Evolutionary conservation across 2,329 filamentous ascomycete species (phyloP).

Genomic region (Fusarium oxysporum): DNA sequence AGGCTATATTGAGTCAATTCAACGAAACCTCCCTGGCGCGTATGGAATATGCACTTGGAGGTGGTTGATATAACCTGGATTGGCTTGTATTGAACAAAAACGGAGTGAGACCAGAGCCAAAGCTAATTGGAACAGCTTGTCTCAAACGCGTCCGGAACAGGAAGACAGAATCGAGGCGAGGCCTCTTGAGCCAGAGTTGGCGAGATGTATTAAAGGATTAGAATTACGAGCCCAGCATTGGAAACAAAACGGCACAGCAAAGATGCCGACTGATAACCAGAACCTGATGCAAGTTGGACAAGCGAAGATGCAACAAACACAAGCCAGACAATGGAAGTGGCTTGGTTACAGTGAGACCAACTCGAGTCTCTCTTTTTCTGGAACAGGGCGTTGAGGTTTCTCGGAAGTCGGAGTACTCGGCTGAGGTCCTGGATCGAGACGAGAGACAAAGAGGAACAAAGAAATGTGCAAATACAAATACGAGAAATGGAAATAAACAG

Average conservation of each 20-base stretch:
- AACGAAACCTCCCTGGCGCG: constrained; percentile 1
- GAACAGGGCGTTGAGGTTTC: constrained; percentile 28
- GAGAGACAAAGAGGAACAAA: constrained; percentile 26
- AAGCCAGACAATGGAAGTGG: constrained; percentile 31
- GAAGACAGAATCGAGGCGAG: constrained; percentile 18
- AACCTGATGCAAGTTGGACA: constrained; percentile 27
- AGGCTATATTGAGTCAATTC: constrained; percentile 12
- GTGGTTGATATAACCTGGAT: constrained; percentile 21
- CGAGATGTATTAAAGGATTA: constrained; percentile 46
- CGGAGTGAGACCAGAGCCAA: not conserved
- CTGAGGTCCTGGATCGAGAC: constrained; percentile 7
- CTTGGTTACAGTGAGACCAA: constrained; percentile 36
- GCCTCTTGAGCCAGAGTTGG: constrained; percentile 30
- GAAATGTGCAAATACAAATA: constrained; percentile 13
- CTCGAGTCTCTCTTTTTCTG: constrained; percentile 22
- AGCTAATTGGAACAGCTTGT: constrained; percentile 34
- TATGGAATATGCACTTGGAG: not conserved
- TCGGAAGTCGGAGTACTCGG: constrained; percentile 24
- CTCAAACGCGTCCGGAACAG: constrained; percentile 30
- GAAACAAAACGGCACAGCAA: constrained; percentile 36
- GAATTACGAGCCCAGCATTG: constrained; percentile 47
- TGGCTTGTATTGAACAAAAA: constrained; percentile 11
- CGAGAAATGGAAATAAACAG: constrained; percentile 16
- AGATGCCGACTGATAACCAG: constrained; percentile 37
- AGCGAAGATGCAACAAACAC: constrained; percentile 34